These are phyloP conservation scores for Vaccinium myrtillus DNA, from an alignment of 148 eudicot genomes.

Conservation along the genomic window DNA sequence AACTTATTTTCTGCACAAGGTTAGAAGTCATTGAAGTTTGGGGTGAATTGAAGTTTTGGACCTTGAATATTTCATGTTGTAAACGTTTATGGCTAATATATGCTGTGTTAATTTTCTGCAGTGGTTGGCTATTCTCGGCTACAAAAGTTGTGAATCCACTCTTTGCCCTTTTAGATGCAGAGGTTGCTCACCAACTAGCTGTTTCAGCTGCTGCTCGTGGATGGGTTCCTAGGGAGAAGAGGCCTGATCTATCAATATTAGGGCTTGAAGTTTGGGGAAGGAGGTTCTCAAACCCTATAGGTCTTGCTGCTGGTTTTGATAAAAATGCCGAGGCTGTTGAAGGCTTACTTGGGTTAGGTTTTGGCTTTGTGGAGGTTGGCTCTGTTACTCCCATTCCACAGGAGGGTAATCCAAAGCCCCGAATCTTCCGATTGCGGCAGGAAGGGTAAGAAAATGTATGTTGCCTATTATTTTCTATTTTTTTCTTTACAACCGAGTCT, in stretches of 20 bases:
- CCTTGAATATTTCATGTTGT: not conserved
- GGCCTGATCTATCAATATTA: slow-evolving; percentile 80
- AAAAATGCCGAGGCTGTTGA: slow-evolving; percentile 99
- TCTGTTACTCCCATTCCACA: slow-evolving; percentile 97
- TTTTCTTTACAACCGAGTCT: not conserved
- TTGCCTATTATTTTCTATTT: slow-evolving; percentile 14
- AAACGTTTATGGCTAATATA: slow-evolving; percentile 5
- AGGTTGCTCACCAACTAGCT: slow-evolving; percentile 81
- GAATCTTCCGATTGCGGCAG: slow-evolving; percentile 80
- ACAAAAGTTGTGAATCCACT: slow-evolving; percentile 97
- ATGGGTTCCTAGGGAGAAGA: slow-evolving; percentile 96
- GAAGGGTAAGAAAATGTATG: slow-evolving; percentile 72
- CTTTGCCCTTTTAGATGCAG: slow-evolving; percentile 89
- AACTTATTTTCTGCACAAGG: not conserved
- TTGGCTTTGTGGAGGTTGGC: slow-evolving; percentile 97
- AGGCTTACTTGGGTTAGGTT: slow-evolving; percentile 92
- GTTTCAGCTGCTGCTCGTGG: slow-evolving; percentile 96
- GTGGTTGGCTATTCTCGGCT: slow-evolving; percentile 96
- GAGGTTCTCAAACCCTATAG: slow-evolving; percentile 91
- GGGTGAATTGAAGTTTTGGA: not conserved
- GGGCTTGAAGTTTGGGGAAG: slow-evolving; percentile 95
- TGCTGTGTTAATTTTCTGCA: slow-evolving; percentile 34
- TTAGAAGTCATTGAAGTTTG: not conserved
- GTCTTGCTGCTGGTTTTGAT: slow-evolving; percentile 99
- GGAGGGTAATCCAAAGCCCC: slow-evolving; percentile 96